Evolutionary conservation across 306 rosid genomes (phyloP).

Genomic region (Inga oerstediana): DNA sequence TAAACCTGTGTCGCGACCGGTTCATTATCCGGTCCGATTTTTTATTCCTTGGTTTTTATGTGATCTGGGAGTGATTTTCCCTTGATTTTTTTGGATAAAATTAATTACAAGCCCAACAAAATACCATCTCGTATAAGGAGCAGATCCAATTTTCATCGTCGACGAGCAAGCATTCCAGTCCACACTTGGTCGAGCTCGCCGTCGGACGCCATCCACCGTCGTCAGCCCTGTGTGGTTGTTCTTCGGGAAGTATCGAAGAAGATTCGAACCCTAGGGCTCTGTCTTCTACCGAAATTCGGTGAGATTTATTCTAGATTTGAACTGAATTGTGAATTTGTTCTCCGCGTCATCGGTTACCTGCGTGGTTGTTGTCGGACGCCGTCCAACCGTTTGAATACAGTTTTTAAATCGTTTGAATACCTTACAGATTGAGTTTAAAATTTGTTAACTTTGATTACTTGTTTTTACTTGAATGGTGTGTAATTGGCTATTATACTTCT

Average conservation of each 20-base stretch:
- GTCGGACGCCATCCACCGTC: background rate
- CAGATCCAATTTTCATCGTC: background rate
- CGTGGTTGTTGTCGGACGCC: too few relatives aligned
- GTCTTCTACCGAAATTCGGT: background rate
- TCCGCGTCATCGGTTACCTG: too few relatives aligned
- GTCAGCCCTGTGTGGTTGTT: background rate
- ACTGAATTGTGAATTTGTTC: too few relatives aligned
- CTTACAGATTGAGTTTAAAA: background rate
- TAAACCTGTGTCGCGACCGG: too few relatives aligned
- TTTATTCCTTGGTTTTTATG: too few relatives aligned
- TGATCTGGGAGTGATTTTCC: too few relatives aligned
- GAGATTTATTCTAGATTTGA: background rate
- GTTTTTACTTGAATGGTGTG: background rate
- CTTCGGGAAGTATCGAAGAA: background rate
- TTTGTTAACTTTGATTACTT: background rate
- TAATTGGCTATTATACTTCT: background rate
- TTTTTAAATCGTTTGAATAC: background rate
- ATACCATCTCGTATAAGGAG: background rate
- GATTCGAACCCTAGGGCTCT: background rate
- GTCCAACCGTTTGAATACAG: background rate
- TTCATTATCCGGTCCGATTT: too few relatives aligned
- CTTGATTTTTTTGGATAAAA: too few relatives aligned
- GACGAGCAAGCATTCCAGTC: background rate
- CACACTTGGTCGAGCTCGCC: background rate
- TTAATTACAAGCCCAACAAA: background rate